These are phyloP conservation scores for Cymbopogon citratus DNA, from an alignment of 176 grass and related monocot genomes.

Conservation along the genomic window DNA sequence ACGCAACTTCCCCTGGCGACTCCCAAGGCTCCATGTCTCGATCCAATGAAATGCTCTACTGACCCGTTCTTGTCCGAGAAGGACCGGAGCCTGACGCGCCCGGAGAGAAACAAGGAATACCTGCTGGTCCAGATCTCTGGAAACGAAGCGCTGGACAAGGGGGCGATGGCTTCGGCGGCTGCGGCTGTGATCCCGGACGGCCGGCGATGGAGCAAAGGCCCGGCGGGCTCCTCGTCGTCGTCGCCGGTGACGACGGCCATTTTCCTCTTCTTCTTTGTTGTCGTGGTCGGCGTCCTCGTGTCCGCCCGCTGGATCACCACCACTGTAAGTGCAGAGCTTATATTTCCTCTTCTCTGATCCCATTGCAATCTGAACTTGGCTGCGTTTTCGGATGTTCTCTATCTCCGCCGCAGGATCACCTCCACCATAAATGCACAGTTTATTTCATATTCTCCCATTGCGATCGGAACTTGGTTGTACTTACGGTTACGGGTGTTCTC, in stretches of 20 bases:
- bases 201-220: slow-evolving; percentile 35
- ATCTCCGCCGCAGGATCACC: too few relatives aligned
- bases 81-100: not conserved
- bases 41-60: not conserved
- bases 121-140: not conserved
- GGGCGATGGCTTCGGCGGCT: slow-evolving; percentile 31
- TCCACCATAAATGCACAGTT: too few relatives aligned
- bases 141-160: not conserved
- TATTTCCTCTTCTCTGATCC: not conserved
- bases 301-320: slow-evolving; percentile 52
- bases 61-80: not conserved
- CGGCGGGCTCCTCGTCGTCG: not conserved
- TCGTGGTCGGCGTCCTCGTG: slow-evolving; percentile 48
- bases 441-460: too few relatives aligned
- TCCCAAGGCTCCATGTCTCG: not conserved
- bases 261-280: slow-evolving; percentile 56
- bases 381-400: not conserved
- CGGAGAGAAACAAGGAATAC: not conserved
- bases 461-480: too few relatives aligned
- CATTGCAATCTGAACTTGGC: not conserved
- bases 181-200: slow-evolving; percentile 8
- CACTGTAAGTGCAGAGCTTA: slow-evolving; percentile 19
- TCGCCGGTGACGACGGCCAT: slow-evolving; percentile 42
- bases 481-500: too few relatives aligned
- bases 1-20: not conserved